Conservation (phyloP, 805 yeast species). For the Metschnikowia cubensis region DNA sequence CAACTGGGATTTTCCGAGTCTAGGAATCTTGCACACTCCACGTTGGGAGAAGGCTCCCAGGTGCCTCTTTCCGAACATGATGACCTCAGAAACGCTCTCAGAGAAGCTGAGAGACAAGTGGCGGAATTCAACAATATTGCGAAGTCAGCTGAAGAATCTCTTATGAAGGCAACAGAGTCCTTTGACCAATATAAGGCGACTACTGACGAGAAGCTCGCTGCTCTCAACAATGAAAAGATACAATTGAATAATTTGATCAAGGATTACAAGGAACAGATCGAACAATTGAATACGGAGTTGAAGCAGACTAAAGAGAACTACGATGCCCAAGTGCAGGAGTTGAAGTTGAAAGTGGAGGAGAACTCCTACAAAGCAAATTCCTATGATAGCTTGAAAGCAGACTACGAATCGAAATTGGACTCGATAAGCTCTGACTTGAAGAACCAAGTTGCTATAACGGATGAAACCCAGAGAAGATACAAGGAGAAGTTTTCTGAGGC, state of each 20-base stretch:
- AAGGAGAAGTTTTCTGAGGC: slow-evolving; percentile 20
- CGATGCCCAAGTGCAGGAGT: slow-evolving; percentile 12
- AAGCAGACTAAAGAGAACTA: slow-evolving; percentile 5
- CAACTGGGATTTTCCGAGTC: background rate
- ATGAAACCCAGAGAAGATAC: slow-evolving; percentile 50
- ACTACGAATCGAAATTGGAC: slow-evolving; percentile 28
- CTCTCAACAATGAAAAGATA: slow-evolving; percentile 25
- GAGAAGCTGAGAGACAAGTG: slow-evolving; percentile 52
- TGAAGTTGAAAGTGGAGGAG: slow-evolving; percentile 21
- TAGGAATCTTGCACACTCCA: background rate
- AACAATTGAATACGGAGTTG: slow-evolving; percentile 5
- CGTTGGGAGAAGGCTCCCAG: background rate
- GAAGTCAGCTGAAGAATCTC: slow-evolving; percentile 61
- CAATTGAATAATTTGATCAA: slow-evolving; percentile 19
- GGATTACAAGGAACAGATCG: slow-evolving; percentile 7
- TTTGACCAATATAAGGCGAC: slow-evolving; percentile 42
- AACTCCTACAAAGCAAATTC: slow-evolving; percentile 31
- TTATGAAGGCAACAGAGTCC: slow-evolving; percentile 49
- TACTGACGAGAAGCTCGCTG: slow-evolving; percentile 19
- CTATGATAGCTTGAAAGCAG: slow-evolving; percentile 31
- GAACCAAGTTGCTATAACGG: slow-evolving; percentile 44
- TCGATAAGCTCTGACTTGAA: slow-evolving; percentile 29
- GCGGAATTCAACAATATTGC: slow-evolving; percentile 63
- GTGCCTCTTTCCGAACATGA: slow-evolving; percentile 31
- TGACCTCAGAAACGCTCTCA: slow-evolving; percentile 50